These are phyloP conservation scores for Eimeria brunetti DNA, from an alignment of 169 alveolate species.

Conservation along the genomic window DNA sequence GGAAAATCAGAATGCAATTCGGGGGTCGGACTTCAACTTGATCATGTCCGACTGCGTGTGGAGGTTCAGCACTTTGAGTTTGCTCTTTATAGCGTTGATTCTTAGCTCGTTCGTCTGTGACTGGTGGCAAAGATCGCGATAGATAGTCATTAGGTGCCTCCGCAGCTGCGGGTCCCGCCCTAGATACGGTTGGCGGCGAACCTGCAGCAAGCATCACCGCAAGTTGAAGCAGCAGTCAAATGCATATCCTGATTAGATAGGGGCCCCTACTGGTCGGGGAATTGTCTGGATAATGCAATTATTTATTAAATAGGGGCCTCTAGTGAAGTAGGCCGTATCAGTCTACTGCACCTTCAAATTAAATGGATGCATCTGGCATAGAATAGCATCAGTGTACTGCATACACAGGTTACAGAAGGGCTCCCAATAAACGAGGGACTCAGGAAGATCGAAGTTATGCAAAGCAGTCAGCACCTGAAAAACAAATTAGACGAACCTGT, in stretches of 20 bases:
- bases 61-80: constrained; percentile 64
- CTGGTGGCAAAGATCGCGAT: constrained; percentile 65
- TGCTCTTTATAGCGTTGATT: constrained; percentile 69
- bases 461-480: background rate
- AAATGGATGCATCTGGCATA: background rate
- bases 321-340: too few relatives aligned
- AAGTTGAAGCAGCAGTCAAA: background rate
- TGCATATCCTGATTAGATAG: background rate
- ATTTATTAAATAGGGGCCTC: too few relatives aligned
- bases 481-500: constrained; percentile 50
- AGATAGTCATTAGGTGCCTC: constrained; percentile 42
- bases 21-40: constrained; percentile 73
- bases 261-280: background rate
- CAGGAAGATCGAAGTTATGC: background rate
- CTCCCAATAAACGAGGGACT: too few relatives aligned
- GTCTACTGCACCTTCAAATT: too few relatives aligned
- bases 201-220: constrained; percentile 44
- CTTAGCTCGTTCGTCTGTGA: constrained; percentile 64
- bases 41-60: constrained; percentile 76
- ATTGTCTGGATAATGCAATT: too few relatives aligned
- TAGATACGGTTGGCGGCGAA: constrained; percentile 60
- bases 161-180: constrained; percentile 73
- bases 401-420: too few relatives aligned
- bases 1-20: constrained; percentile 40
- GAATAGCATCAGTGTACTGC: too few relatives aligned